Conservation (phyloP, 352 stramenopile genomes). For the Phytopythium chamaehyphon region DNA sequence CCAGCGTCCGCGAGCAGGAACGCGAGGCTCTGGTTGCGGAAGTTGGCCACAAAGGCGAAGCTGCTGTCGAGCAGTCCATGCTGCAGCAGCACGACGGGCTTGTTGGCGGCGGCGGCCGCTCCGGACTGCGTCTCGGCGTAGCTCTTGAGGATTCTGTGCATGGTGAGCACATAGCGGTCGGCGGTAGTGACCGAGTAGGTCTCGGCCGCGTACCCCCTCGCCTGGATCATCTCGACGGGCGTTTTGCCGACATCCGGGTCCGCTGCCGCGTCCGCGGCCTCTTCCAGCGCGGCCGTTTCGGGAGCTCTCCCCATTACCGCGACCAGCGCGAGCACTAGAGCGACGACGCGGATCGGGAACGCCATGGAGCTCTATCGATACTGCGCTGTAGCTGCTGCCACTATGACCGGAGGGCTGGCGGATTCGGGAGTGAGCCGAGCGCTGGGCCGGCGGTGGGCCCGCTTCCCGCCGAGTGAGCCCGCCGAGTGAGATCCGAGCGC, state of each 20-base stretch:
- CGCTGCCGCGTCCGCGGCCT: slow-evolving; percentile 13
- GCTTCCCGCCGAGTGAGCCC: too few species aligned
- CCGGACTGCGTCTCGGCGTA: slow-evolving; percentile 27
- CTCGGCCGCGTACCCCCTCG: slow-evolving; percentile 38
- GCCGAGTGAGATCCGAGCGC: too few species aligned
- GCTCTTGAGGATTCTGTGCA: slow-evolving; percentile 47
- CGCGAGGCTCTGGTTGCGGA: slow-evolving; percentile 41
- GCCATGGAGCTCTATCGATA: too few species aligned
- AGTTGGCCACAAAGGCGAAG: slow-evolving; percentile 53
- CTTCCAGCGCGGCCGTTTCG: slow-evolving; percentile 5
- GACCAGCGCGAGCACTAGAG: neutral
- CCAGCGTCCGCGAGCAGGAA: slow-evolving; percentile 47
- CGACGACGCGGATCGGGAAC: neutral
- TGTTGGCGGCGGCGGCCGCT: slow-evolving; percentile 15
- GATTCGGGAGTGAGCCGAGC: too few species aligned
- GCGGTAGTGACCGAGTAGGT: slow-evolving; percentile 36
- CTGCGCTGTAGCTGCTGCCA: too few species aligned
- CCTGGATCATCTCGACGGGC: slow-evolving; percentile 25
- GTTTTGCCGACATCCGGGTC: slow-evolving; percentile 20
- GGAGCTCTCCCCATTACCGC: neutral
- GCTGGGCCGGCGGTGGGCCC: too few species aligned
- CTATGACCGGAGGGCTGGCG: too few species aligned
- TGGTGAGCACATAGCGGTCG: slow-evolving; percentile 50
- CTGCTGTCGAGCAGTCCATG: slow-evolving; percentile 50
- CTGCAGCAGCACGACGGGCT: slow-evolving; percentile 38